Evolutionary conservation across 2,329 filamentous ascomycete genomes (phyloP).

Genomic region (Curvularia spicifera): DNA sequence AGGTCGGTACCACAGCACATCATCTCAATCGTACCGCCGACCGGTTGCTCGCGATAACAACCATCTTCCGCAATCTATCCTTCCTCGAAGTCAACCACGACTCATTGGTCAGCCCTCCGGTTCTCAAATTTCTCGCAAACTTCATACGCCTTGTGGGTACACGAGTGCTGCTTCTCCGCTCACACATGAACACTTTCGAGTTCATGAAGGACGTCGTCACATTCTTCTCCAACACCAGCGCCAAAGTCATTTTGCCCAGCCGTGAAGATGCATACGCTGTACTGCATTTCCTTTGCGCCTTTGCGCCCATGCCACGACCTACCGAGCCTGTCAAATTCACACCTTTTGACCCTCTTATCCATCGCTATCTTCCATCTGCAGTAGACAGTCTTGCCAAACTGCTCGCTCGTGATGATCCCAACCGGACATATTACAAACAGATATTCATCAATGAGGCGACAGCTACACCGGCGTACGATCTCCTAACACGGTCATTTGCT

Average conservation of each 20-base stretch:
- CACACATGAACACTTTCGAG: conserved; percentile 84
- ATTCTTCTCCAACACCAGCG: conserved; percentile 86
- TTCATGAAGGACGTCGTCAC: conserved; percentile 96
- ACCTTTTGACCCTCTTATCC: conserved; percentile 77
- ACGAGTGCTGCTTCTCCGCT: conserved; percentile 82
- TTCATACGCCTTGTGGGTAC: conserved; percentile 88
- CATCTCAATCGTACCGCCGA: conserved; percentile 87
- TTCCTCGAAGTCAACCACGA: conserved; percentile 80
- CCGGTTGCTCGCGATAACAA: conserved; percentile 86
- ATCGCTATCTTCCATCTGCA: conserved; percentile 87
- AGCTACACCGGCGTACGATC: conserved; percentile 71
- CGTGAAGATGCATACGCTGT: conserved; percentile 87
- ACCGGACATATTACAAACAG: conserved; percentile 80
- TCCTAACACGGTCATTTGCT: conserved; percentile 85
- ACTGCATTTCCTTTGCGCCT: conserved; percentile 87
- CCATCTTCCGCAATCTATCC: conserved; percentile 89
- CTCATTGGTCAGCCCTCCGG: conserved; percentile 74
- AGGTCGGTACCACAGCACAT: conserved; percentile 78
- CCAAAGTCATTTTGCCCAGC: conserved; percentile 78
- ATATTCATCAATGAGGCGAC: conserved; percentile 78
- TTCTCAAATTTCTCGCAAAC: conserved; percentile 83
- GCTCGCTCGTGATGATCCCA: conserved; percentile 90
- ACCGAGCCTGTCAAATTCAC: conserved; percentile 72
- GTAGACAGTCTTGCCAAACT: conserved; percentile 91
- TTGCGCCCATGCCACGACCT: conserved; percentile 80